phyloP scores from a whole-genome alignment of 2,329 filamentous ascomycete genomes.

The Talaromyces sp. region DNA sequence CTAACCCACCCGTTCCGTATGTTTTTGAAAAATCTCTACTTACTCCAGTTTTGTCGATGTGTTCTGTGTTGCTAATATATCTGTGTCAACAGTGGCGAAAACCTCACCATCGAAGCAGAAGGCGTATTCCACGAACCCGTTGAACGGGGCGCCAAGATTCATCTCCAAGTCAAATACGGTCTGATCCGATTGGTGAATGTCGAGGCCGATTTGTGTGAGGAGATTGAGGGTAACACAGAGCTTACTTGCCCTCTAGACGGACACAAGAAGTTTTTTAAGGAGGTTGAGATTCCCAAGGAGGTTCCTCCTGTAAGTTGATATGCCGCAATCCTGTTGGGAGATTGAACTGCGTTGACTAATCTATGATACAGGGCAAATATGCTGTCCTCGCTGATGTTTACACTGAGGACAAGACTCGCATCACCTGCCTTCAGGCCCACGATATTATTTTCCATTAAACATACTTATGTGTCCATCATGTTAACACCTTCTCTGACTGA shows the following conservation, averaged over 20 bases:
- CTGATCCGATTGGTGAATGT: conserved; percentile 84
- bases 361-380: conserved; percentile 70
- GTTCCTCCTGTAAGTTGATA: conserved; percentile 74
- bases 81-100: conserved; percentile 60
- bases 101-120: conserved; percentile 72
- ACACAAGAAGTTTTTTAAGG: conserved; percentile 68
- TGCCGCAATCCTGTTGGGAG: not conserved
- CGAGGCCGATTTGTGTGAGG: conserved; percentile 80
- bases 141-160: conserved; percentile 73
- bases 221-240: conserved; percentile 77
- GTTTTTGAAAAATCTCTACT: conserved; percentile 36
- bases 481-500: not conserved
- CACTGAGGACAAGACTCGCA: conserved; percentile 66
- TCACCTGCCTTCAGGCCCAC: conserved; percentile 79
- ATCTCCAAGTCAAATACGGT: conserved; percentile 87
- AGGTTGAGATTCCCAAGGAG: conserved; percentile 77
- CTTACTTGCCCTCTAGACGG: conserved; percentile 85
- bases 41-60: not conserved
- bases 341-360: not conserved
- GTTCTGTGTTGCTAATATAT: conserved; percentile 21
- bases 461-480: conserved; percentile 15
- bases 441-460: conserved; percentile 31
- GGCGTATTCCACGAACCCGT: conserved; percentile 73
- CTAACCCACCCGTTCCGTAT: conserved; percentile 86
- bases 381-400: conserved; percentile 82